Conservation (phyloP, 2,329 filamentous ascomycete species). For the Exophiala spinifera region DNA sequence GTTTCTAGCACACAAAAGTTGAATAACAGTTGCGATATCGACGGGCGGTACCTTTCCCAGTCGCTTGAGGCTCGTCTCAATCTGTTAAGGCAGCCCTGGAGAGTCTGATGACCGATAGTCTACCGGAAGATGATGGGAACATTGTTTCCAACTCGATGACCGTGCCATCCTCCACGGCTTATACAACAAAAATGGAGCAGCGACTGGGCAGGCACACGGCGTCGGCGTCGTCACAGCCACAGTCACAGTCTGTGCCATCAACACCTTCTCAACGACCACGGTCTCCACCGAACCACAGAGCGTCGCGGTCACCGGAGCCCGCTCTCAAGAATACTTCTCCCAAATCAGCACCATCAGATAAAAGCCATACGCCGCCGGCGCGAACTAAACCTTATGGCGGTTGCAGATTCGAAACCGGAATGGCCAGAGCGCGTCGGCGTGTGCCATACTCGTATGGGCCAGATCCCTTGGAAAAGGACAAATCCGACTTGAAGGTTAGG, state of each 20-base stretch:
- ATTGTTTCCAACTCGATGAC: conserved; percentile 19
- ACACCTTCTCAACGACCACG: conserved; percentile 87
- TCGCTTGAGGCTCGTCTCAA: neutral
- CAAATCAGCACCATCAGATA: conserved; percentile 85
- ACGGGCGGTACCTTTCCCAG: neutral
- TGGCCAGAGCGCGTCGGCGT: conserved; percentile 74
- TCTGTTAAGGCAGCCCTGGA: conserved; percentile 2
- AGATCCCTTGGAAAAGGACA: conserved; percentile 65
- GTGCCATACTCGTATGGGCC: conserved; percentile 91
- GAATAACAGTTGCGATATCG: neutral
- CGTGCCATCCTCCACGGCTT: conserved; percentile 12
- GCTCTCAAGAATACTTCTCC: conserved; percentile 76
- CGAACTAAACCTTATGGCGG: conserved; percentile 63
- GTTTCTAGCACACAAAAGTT: neutral
- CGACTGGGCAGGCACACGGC: neutral
- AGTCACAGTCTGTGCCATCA: conserved; percentile 88
- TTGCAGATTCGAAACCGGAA: conserved; percentile 86
- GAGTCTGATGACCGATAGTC: conserved; percentile 21
- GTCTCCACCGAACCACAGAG: conserved; percentile 75
- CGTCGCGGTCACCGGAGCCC: conserved; percentile 74
- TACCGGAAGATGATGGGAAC: conserved; percentile 24
- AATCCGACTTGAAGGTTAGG: conserved; percentile 66
- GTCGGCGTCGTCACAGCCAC: conserved; percentile 30
- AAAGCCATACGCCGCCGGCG: conserved; percentile 69
- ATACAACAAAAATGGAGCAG: conserved; percentile 12